Evolutionary conservation across 2,329 filamentous ascomycete species (phyloP).

Genomic region (Coniochaeta ligniaria): DNA sequence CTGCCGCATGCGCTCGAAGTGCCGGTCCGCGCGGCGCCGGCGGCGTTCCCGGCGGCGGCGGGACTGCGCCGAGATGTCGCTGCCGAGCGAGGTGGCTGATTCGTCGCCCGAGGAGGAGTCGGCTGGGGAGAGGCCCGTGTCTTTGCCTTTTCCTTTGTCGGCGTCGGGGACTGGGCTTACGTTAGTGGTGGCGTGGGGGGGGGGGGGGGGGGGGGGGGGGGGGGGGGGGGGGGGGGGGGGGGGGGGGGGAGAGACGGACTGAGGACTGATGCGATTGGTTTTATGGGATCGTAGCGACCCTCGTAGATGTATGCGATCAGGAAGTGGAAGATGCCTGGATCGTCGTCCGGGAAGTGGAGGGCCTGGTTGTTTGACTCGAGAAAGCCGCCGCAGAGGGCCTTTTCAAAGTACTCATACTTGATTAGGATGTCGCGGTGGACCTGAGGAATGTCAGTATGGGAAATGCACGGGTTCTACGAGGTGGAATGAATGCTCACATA

Average conservation of each 20-base stretch:
- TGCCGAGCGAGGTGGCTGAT: constrained; percentile 21
- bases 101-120: constrained; percentile 26
- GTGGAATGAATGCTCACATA: constrained; percentile 17
- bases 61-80: constrained; percentile 27
- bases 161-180: constrained; percentile 16
- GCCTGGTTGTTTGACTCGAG: constrained; percentile 36
- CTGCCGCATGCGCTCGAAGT: constrained; percentile 28
- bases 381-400: constrained; percentile 39
- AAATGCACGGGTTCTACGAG: neutral
- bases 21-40: constrained; percentile 25
- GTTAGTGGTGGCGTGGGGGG: constrained; percentile 3
- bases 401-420: constrained; percentile 40
- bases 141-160: constrained; percentile 35
- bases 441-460: constrained; percentile 12
- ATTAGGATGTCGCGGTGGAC: constrained; percentile 39
- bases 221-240: neutral
- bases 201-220: neutral
- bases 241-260: constrained; percentile 14
- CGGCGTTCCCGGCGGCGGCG: constrained; percentile 24
- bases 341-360: constrained; percentile 42
- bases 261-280: constrained; percentile 31
- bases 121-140: constrained; percentile 16
- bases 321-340: constrained; percentile 43
- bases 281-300: constrained; percentile 36
- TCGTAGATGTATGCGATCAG: constrained; percentile 44